phyloP scores from a whole-genome alignment of 1,139 yeast species.

The Candida pseudoviswanathii region DNA sequence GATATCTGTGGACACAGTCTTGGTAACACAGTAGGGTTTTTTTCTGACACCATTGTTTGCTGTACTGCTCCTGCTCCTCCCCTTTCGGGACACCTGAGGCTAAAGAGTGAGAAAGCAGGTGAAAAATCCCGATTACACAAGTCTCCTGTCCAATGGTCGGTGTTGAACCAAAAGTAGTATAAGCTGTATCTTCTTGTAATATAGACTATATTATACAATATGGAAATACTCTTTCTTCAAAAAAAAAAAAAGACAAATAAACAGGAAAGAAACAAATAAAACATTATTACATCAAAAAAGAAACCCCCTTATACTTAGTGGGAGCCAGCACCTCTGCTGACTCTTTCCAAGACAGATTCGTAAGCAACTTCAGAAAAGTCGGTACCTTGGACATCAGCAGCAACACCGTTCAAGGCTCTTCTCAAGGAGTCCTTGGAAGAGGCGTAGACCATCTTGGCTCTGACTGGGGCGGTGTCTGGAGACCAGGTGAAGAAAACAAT shows the following conservation, averaged over 20 bases:
- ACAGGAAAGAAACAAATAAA: not conserved
- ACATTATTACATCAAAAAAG: not conserved
- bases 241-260: not conserved
- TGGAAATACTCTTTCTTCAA: not conserved
- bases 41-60: not conserved
- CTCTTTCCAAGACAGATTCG: conserved; percentile 89
- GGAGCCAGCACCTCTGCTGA: conserved; percentile 47
- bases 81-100: not conserved
- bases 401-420: conserved; percentile 93
- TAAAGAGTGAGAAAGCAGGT: too few relatives aligned
- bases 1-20: not conserved
- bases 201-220: not conserved
- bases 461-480: conserved; percentile 95
- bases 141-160: too few relatives aligned
- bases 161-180: too few relatives aligned
- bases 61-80: not conserved
- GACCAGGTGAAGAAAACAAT: conserved; percentile 95
- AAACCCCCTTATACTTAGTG: conserved; percentile 9
- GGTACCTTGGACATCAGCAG: conserved; percentile 95
- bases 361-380: conserved; percentile 96
- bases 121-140: too few relatives aligned
- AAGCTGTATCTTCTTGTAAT: too few relatives aligned
- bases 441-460: conserved; percentile 97
- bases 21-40: not conserved
- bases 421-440: conserved; percentile 97